Percentiles rank a stretch among this genome's conserved stretches.
Conservation (phyloP, 176 grass and related monocot genomes). For the Neostapfia colusana region DNA sequence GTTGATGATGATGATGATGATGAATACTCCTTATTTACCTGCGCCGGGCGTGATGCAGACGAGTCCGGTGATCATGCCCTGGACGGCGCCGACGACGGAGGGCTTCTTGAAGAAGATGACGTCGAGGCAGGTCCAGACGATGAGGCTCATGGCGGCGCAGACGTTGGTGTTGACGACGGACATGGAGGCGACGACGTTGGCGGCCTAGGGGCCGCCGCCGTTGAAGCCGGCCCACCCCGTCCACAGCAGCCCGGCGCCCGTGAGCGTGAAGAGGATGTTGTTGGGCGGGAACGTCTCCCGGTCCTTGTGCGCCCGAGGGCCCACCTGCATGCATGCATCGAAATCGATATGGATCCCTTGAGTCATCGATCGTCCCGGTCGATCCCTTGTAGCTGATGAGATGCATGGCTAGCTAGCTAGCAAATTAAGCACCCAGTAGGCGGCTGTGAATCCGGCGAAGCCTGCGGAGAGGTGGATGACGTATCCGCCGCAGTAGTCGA, state of each 20-base stretch:
- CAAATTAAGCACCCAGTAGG: constrained; percentile 64
- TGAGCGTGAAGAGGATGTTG: constrained; percentile 77
- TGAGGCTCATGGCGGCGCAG: constrained; percentile 66
- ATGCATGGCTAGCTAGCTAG: too few species aligned
- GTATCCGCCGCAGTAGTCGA: constrained; percentile 78
- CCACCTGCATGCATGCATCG: constrained; percentile 51
- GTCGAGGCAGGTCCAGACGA: constrained; percentile 83
- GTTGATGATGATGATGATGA: too few species aligned
- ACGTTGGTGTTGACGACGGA: constrained; percentile 84
- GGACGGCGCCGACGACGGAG: constrained; percentile 80
- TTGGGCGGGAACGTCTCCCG: constrained; percentile 74
- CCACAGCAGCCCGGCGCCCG: constrained; percentile 76
- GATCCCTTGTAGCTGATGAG: too few species aligned
- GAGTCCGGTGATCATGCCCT: constrained; percentile 92
- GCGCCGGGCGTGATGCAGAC: constrained; percentile 87
- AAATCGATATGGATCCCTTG: too few species aligned
- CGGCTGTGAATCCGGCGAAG: constrained; percentile 56
- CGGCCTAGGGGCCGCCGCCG: constrained; percentile 72
- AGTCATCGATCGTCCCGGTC: too few species aligned
- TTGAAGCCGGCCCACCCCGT: constrained; percentile 96
- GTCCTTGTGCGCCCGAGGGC: constrained; percentile 46
- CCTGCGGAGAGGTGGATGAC: constrained; percentile 76
- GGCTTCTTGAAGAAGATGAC: constrained; percentile 77
- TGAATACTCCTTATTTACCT: constrained; percentile 42
- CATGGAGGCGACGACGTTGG: constrained; percentile 65